Conservation (phyloP, 1,284 basidiomycete species). For the Microbotryum silenes-acaulis region DNA sequence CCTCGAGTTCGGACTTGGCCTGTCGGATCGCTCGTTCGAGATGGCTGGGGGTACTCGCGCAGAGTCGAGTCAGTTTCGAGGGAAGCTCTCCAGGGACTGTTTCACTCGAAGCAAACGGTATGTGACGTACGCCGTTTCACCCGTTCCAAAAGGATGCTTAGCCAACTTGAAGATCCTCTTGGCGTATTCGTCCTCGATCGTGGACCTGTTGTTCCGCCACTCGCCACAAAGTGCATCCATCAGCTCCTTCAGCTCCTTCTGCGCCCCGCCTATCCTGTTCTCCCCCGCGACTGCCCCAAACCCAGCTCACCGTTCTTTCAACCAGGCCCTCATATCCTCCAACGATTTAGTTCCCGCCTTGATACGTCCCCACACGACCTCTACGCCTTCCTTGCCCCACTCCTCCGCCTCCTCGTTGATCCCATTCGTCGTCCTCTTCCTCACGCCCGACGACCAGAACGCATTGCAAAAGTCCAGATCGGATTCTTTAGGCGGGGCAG, state of each 20-base stretch:
- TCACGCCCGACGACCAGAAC: slow-evolving; percentile 58
- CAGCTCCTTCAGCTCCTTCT: too few relatives aligned
- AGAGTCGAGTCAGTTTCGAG: too few relatives aligned
- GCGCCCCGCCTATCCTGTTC: not conserved
- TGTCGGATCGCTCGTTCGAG: slow-evolving; percentile 32
- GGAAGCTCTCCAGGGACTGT: too few relatives aligned
- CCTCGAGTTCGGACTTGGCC: slow-evolving; percentile 72
- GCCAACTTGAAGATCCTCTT: slow-evolving; percentile 76
- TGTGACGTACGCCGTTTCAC: slow-evolving; percentile 74
- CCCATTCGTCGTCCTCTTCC: slow-evolving; percentile 47
- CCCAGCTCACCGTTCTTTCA: slow-evolving; percentile 86
- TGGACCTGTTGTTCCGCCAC: slow-evolving; percentile 15
- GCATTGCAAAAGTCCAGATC: slow-evolving; percentile 85
- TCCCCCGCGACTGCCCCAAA: too few relatives aligned
- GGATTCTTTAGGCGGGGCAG: not conserved
- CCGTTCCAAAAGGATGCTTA: slow-evolving; percentile 66
- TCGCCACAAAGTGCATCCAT: too few relatives aligned
- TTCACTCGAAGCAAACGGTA: too few relatives aligned
- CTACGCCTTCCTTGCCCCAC: slow-evolving; percentile 47
- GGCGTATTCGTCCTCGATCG: slow-evolving; percentile 91
- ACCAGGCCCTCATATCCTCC: slow-evolving; percentile 76
- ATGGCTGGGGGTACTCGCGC: slow-evolving; percentile 43
- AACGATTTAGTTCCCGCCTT: slow-evolving; percentile 74
- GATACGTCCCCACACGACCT: slow-evolving; percentile 81
- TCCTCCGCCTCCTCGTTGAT: slow-evolving; percentile 46